Evolutionary conservation across 2,329 filamentous ascomycete species (phyloP).

Genomic region (Sclerotinia borealis): DNA sequence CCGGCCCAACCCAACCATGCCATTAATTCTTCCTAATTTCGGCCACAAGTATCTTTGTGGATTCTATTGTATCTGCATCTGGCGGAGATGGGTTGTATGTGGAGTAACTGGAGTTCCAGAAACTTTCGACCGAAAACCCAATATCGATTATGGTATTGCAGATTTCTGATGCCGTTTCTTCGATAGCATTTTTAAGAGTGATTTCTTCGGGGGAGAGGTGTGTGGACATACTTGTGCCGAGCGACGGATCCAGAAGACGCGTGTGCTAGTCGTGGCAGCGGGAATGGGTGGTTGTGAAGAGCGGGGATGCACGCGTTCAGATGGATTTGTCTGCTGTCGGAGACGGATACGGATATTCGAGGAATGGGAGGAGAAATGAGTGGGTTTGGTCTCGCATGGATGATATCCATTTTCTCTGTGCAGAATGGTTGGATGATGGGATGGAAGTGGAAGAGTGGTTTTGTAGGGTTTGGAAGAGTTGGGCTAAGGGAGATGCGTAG

Average conservation of each 20-base stretch:
- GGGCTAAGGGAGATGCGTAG: conserved; percentile 34
- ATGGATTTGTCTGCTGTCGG: conserved; percentile 16
- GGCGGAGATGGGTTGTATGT: neutral
- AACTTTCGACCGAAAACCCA: conserved; percentile 38
- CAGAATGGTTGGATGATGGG: conserved; percentile 25
- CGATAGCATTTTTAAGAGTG: conserved; percentile 36
- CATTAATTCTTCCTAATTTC: conserved; percentile 39
- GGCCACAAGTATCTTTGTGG: no score
- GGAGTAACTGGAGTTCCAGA: conserved; percentile 35
- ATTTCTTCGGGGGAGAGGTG: conserved; percentile 34
- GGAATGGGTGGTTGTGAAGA: conserved; percentile 36
- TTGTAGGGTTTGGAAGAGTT: conserved; percentile 29
- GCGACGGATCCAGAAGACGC: conserved; percentile 31
- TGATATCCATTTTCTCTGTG: conserved; percentile 30
- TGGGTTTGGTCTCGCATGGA: conserved; percentile 37
- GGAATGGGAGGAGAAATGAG: conserved; percentile 39
- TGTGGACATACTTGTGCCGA: no score
- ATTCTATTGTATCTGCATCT: neutral
- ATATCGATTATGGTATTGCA: conserved; percentile 39
- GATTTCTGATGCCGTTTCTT: conserved; percentile 37
- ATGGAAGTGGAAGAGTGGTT: conserved; percentile 18
- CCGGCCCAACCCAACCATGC: conserved; percentile 47
- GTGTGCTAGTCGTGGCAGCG: conserved; percentile 40
- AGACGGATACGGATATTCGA: conserved; percentile 42
- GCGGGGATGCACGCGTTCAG: conserved; percentile 33